Percentiles rank a stretch among this genome's conserved stretches.
These are phyloP conservation scores for Fusarium camptoceras DNA, from an alignment of 2,329 filamentous ascomycete genomes.

Conservation along the genomic window DNA sequence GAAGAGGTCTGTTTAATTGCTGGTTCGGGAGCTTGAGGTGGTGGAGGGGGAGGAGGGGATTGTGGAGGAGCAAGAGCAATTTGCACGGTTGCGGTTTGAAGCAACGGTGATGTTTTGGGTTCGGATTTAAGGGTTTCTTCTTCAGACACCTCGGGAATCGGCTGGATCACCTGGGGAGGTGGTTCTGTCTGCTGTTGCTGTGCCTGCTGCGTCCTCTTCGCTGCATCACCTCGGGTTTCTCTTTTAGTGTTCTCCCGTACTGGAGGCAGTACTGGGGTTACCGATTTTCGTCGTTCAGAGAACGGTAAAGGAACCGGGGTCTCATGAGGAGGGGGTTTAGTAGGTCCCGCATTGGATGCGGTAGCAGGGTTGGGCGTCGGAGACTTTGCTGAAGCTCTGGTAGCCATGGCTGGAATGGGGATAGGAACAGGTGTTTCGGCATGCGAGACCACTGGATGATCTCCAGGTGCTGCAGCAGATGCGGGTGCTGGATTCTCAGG, in stretches of 20 bases:
- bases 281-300: conserved; percentile 49
- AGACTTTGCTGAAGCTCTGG: conserved; percentile 50
- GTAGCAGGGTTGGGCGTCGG: conserved; percentile 46
- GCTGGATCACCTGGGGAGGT: conserved; percentile 11
- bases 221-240: conserved; percentile 59
- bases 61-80: conserved; percentile 11
- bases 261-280: conserved; percentile 50
- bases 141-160: conserved; percentile 18
- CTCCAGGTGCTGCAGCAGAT: conserved; percentile 38
- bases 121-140: conserved; percentile 42
- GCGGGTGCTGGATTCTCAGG: conserved; percentile 37
- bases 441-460: conserved; percentile 38
- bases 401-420: conserved; percentile 48
- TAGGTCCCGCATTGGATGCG: conserved; percentile 46
- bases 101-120: conserved; percentile 20
- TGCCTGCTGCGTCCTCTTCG: conserved; percentile 56
- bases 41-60: conserved; percentile 23
- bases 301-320: conserved; percentile 55
- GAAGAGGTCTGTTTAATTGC: conserved; percentile 49
- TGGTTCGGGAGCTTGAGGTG: conserved; percentile 36
- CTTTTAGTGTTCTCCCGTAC: conserved; percentile 52
- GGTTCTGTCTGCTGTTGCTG: conserved; percentile 36
- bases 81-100: conserved; percentile 40
- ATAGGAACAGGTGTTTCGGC: conserved; percentile 59
- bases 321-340: conserved; percentile 50